Conservation (phyloP, 139 green algal genomes). For the Chlorella vulgaris region DNA sequence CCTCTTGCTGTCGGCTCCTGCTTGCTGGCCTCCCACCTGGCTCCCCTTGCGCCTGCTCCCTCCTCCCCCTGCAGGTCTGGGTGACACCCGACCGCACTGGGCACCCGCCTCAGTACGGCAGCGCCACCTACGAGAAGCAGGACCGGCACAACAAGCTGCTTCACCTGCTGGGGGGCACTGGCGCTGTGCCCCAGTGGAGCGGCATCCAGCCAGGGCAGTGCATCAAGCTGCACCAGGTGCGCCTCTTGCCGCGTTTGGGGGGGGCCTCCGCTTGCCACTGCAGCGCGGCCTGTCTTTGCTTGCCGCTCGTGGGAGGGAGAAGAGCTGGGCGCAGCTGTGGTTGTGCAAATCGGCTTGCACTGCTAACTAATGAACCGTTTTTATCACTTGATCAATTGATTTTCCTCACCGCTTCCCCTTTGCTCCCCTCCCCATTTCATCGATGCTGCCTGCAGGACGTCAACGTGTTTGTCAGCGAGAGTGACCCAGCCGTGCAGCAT, state of each 20-base stretch:
- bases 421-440: constrained; percentile 6
- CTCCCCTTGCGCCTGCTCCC: background rate
- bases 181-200: constrained; percentile 36
- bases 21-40: background rate
- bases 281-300: background rate
- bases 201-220: background rate
- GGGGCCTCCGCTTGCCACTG: background rate
- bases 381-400: too few relatives aligned
- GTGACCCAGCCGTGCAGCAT: constrained; percentile 50
- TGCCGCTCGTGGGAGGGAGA: too few relatives aligned
- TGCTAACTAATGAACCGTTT: too few relatives aligned
- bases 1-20: too few relatives aligned
- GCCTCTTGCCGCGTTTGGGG: background rate
- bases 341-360: too few relatives aligned
- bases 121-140: constrained; percentile 27
- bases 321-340: too few relatives aligned
- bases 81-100: constrained; percentile 71
- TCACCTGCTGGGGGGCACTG: constrained; percentile 71
- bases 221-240: constrained; percentile 60
- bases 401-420: too few relatives aligned
- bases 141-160: constrained; percentile 77
- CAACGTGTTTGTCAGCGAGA: constrained; percentile 76
- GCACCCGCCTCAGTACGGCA: constrained; percentile 67
- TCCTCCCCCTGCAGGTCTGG: constrained; percentile 69
- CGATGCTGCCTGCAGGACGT: constrained; percentile 55